A percentile compares a stretch with the other conserved stretches of the same genome.
Conservation (phyloP, 495 filamentous ascomycete species). For the Melanomma pulvis-pyrius region DNA sequence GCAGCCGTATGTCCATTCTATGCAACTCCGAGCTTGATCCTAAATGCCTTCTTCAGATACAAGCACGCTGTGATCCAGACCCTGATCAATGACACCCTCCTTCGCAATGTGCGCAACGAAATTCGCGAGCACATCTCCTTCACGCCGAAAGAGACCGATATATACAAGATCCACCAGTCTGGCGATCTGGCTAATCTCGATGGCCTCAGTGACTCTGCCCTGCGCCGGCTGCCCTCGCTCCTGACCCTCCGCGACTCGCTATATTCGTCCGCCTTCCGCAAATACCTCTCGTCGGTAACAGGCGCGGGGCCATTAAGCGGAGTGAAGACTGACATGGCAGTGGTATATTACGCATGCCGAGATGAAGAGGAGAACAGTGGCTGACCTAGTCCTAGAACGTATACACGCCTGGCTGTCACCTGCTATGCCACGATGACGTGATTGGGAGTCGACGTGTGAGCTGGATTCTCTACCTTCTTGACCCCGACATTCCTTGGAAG, state of each 20-base stretch:
- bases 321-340: slow-evolving; percentile 97
- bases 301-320: slow-evolving; percentile 85
- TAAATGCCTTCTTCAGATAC: slow-evolving; percentile 55
- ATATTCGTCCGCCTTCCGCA: slow-evolving; percentile 86
- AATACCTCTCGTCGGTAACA: slow-evolving; percentile 83
- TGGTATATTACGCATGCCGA: slow-evolving; percentile 46
- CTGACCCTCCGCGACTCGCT: slow-evolving; percentile 86
- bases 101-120: slow-evolving; percentile 85
- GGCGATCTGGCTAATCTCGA: slow-evolving; percentile 97
- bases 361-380: background rate
- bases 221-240: slow-evolving; percentile 81
- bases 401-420: slow-evolving; percentile 93
- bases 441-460: slow-evolving; percentile 91
- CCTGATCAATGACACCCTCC: slow-evolving; percentile 75
- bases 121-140: slow-evolving; percentile 88
- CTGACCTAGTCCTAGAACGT: slow-evolving; percentile 61
- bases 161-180: slow-evolving; percentile 99
- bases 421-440: slow-evolving; percentile 97
- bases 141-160: slow-evolving; percentile 98
- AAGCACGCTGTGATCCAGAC: slow-evolving; percentile 85
- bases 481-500: slow-evolving; percentile 90
- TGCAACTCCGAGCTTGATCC: background rate
- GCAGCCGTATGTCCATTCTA: slow-evolving; percentile 25
- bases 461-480: slow-evolving; percentile 95
- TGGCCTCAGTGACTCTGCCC: slow-evolving; percentile 79